Evolutionary conservation across 148 eudicot species (phyloP).

Genomic region (Vaccinium vitisidaea): DNA sequence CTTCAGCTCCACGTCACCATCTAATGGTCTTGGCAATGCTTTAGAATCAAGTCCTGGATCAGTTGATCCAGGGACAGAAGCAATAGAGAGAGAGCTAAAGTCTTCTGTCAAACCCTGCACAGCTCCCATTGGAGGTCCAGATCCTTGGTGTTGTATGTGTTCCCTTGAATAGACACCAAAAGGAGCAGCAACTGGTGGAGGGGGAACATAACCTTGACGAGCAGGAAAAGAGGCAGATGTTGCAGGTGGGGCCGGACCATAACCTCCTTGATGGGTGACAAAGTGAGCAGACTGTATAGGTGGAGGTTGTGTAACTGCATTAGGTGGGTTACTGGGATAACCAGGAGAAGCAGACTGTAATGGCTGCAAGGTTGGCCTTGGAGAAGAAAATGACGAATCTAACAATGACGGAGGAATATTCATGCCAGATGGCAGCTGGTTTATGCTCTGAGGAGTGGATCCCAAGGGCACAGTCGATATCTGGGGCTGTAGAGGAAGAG

Average conservation of each 20-base stretch:
- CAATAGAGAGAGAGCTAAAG: slow-evolving; percentile 74
- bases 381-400: slow-evolving; percentile 26
- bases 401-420: slow-evolving; percentile 22
- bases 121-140: slow-evolving; percentile 63
- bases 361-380: slow-evolving; percentile 32
- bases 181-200: slow-evolving; percentile 41
- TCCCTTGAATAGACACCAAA: slow-evolving; percentile 43
- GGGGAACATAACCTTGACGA: slow-evolving; percentile 53
- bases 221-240: slow-evolving; percentile 41
- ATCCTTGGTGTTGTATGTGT: slow-evolving; percentile 25
- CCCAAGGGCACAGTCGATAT: slow-evolving; percentile 35
- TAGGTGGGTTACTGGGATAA: too few relatives aligned
- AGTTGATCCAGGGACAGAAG: slow-evolving; percentile 75
- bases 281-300: slow-evolving; percentile 15
- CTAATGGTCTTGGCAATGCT: slow-evolving; percentile 81
- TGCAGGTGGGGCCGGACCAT: slow-evolving; percentile 37
- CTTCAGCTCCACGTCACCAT: slow-evolving; percentile 75
- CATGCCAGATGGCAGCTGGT: slow-evolving; percentile 26
- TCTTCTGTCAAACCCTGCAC: slow-evolving; percentile 71
- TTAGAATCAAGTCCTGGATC: slow-evolving; percentile 77
- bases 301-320: too few relatives aligned
- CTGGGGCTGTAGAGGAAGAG: slow-evolving; percentile 28
- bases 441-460: slow-evolving; percentile 39
- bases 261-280: slow-evolving; percentile 47
- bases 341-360: background rate